Base-by-base conservation (phyloP, 192 early-diverging fungal species). In the Coemansia sp. region DNA sequence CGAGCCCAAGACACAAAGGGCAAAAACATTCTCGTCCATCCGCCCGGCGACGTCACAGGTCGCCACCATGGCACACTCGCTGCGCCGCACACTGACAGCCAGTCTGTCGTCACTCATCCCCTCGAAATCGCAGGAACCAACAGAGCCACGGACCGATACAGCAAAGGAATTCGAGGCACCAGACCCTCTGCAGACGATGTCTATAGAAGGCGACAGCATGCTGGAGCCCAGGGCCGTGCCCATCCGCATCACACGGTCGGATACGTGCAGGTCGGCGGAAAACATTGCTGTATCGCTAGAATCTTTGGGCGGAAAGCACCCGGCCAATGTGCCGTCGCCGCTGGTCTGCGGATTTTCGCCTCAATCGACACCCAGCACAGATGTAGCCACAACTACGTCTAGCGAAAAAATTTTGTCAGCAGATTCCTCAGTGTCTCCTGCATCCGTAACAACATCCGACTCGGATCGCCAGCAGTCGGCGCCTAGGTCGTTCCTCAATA, bases 301-400 rank as follows among this genome's bases (percentile, higher is more conserved):
- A 14, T 45, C 31, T 3, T 14, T 45, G 42, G 42, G 42, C 12
- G 42, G 42, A 45, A 45, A 45, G 10, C 42, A 45, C 42, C 3
- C 18, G 3, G 52, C 10, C 32, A 64, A 36, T 6, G 63, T 56
- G 0, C 52, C 50, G 4, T 64, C 63, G 50, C 63, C 63, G 16
- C 54, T 64, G 0, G 38, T 52, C 33, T 25, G 18, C 36, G 63
- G 36, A 1, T 49, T 52, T 3, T 64, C 63, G 1, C 51, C 34
- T 5, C n/a, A 36, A 28, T 63, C 60, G 22, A 45, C 42, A 2
- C 42, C 7, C 3, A 45, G 42, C 42, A 45, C 42, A 3, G 12
- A 45, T n/a, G n/a, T n/a, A n/a, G n/a, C n/a, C n/a, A n/a, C n/a
- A n/a, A n/a, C n/a, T n/a, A n/a, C n/a, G 42, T 45, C 42, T 14